phyloP scores from a whole-genome alignment of 2,329 filamentous ascomycete genomes.

The Arthrinium phaeospermum region DNA sequence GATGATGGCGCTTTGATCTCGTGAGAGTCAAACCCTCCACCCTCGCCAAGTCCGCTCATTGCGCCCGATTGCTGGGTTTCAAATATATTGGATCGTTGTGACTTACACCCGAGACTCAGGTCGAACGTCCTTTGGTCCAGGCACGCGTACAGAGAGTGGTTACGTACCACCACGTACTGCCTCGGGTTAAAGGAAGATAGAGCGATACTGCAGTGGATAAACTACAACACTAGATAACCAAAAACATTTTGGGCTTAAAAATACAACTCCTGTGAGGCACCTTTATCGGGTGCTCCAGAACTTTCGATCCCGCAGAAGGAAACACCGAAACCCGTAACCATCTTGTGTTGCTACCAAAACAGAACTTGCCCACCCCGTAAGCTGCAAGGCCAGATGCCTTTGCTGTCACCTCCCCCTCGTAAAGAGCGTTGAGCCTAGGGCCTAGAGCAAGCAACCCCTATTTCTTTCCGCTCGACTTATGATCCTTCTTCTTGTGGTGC shows the following conservation, averaged over 20 bases:
- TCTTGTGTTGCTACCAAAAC: not conserved
- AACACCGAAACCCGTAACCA: not conserved
- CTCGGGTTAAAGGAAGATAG: not conserved
- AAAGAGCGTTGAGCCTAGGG: not conserved
- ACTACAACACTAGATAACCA: not conserved
- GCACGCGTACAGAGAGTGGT: not conserved
- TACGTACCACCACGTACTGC: not conserved
- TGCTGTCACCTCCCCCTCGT: not conserved
- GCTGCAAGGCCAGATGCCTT: not conserved
- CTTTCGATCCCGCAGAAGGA: not conserved
- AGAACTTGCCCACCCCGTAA: not conserved
- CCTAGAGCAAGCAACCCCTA: not conserved
- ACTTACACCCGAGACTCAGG: not conserved
- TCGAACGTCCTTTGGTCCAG: not conserved
- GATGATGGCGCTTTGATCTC: not conserved
- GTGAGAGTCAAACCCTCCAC: not conserved
- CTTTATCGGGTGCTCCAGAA: not conserved
- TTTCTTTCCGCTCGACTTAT: constrained; percentile 22
- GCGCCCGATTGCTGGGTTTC: not conserved
- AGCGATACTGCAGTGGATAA: not conserved
- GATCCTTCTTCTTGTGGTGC: constrained; percentile 19
- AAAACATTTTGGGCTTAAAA: not conserved
- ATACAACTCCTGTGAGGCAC: not conserved
- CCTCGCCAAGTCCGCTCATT: not conserved
- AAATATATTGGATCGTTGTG: not conserved